Percentiles rank a stretch among this genome's conserved stretches.
Evolutionary conservation across 2,329 filamentous ascomycete genomes (phyloP).

Genomic region (Mariannaea elegans): DNA sequence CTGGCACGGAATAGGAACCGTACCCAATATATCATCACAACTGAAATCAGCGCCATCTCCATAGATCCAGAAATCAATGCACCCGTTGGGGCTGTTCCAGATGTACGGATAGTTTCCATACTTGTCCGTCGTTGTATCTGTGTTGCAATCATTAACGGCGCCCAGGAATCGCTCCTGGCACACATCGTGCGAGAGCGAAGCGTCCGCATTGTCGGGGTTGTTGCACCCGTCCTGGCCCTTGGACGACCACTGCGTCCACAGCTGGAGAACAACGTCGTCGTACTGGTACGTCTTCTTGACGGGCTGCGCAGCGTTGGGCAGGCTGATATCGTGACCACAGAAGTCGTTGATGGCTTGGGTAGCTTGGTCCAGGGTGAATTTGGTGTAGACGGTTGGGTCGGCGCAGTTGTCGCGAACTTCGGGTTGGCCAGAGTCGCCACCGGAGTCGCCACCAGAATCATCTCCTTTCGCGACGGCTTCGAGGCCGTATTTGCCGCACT

Average conservation of each 20-base stretch:
- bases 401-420: conserved; percentile 12
- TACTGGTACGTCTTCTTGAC: neutral
- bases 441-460: neutral
- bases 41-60: conserved; percentile 7
- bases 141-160: conserved; percentile 9
- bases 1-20: conserved; percentile 6
- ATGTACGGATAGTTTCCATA: conserved; percentile 4
- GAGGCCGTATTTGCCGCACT: neutral
- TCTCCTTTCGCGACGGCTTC: neutral
- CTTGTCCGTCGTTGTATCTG: conserved; percentile 4
- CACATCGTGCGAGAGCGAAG: neutral
- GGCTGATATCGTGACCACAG: neutral
- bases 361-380: conserved; percentile 6
- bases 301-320: neutral
- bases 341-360: conserved; percentile 4
- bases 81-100: conserved; percentile 17
- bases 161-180: conserved; percentile 10
- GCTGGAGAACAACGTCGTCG: neutral
- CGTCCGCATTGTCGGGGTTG: neutral
- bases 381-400: conserved; percentile 8
- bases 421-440: neutral
- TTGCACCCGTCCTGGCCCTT: conserved; percentile 8
- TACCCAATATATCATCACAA: conserved; percentile 1
- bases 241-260: neutral
- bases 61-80: conserved; percentile 10